Evolutionary conservation across 2,329 filamentous ascomycete species (phyloP), one percentile per base, ranked within the genome.

Genomic region (Harringtonia aguacate): DNA sequence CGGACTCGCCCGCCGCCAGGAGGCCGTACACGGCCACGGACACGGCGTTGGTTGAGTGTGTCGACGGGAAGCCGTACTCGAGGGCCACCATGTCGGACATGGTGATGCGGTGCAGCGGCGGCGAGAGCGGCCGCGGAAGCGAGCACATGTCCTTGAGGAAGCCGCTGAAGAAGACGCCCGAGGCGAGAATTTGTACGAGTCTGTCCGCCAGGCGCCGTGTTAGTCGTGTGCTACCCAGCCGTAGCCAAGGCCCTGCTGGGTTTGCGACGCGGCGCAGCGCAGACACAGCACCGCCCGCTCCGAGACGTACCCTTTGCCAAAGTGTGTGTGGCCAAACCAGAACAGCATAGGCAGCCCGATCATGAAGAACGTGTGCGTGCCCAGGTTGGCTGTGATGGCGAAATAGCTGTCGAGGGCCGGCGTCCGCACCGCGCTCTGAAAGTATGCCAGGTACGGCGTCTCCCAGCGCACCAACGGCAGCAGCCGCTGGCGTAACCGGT

Each of bases 351-450:
- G 92, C 56, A 98, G 68, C 46, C 87, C 84, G 53, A 95, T 75
- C 89, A 97, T 97, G 71, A 95, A 98, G 69, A 95, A 97, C 1
- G 92, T 98, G 65, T 98, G 92, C 1, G 92, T 98, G 52, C 92
- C 87, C 44, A 97, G 76, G 62, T 97, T 98, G 50, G 92, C 92
- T 1, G 89, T 94, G 52, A 94, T 86, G 41, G 92, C 90, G 64
- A 98, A 98, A 69, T 95, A 98, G 50, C 86, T 86, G 64, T 98
- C 92, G 56, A 97, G 80, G 9, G 84, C 75, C 1, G 87, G 86
- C 18, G 86, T 83, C 56, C 90, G 84, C 60, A 90, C 64, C 59
- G 71, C 79, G 53, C 81, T 75, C 71, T 98, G 92, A 58, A 95
- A 68, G 67, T 77, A 82, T 46, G 90, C 90, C 17, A 98, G 79